A percentile compares a stretch with the other conserved stretches of the same genome.
phyloP scores from a whole-genome alignment of 345 rosid species.

The Hirschfeldia incana region DNA sequence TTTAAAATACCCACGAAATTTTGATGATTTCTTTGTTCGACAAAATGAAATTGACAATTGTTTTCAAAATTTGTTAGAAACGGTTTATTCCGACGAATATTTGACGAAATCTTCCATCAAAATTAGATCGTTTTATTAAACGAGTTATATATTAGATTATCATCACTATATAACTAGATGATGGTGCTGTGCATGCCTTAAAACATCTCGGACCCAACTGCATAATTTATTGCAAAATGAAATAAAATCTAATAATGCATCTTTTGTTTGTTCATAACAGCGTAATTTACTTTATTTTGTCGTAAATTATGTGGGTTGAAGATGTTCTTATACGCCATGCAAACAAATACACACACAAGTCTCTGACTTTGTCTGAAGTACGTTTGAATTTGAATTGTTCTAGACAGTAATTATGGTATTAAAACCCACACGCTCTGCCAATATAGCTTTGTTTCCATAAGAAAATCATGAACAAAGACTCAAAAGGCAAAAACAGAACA shows the following conservation, averaged over 20 bases:
- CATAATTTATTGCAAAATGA: too few species aligned
- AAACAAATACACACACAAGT: conserved; percentile 2
- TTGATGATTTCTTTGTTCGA: too few species aligned
- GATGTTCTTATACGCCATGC: conserved; percentile 14
- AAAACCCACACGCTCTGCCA: conserved; percentile 29
- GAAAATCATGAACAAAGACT: conserved; percentile 17
- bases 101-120: too few species aligned
- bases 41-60: too few species aligned
- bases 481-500: conserved; percentile 11
- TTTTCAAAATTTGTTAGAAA: too few species aligned
- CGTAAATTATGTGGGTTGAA: too few species aligned
- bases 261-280: too few species aligned
- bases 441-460: conserved; percentile 9
- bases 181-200: conserved; percentile 32
- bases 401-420: conserved; percentile 28
- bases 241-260: too few species aligned
- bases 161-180: not conserved
- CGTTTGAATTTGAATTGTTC: conserved; percentile 4
- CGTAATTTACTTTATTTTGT: too few species aligned
- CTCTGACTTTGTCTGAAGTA: conserved; percentile 31
- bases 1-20: too few species aligned
- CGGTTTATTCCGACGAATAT: too few species aligned
- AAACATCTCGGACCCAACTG: too few species aligned
- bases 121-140: not conserved
- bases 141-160: not conserved